phyloP scores from a whole-genome alignment of 768 basidiomycete genomes.

The Punctularia strigosozonata region DNA sequence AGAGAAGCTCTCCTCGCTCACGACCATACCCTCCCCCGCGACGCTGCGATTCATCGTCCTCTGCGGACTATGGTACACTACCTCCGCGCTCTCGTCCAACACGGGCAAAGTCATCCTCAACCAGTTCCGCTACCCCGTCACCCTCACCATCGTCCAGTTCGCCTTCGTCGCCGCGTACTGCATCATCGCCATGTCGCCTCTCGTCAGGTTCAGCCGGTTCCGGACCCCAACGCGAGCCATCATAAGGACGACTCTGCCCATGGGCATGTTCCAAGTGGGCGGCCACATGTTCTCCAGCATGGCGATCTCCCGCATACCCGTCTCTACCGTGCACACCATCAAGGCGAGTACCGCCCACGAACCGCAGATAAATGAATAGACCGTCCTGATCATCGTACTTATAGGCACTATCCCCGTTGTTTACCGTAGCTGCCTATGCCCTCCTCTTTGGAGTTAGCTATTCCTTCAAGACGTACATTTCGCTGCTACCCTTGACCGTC shows the following conservation, averaged over 20 bases:
- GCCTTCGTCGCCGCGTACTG: constrained; percentile 88
- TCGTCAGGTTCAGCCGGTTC: constrained; percentile 52
- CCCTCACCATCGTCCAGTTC: constrained; percentile 96
- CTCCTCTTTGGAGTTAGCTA: constrained; percentile 90
- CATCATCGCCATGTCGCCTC: constrained; percentile 70
- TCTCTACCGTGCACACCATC: constrained; percentile 97
- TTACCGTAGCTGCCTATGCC: constrained; percentile 94
- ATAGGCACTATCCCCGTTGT: constrained; percentile 91
- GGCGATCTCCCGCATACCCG: constrained; percentile 92
- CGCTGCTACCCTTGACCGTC: constrained; percentile 85
- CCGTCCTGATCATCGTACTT: constrained; percentile 2
- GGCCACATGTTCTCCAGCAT: constrained; percentile 98
- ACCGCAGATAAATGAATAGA: neutral
- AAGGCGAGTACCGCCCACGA: constrained; percentile 48
- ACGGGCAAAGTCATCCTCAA: constrained; percentile 93
- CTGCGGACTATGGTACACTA: constrained; percentile 87
- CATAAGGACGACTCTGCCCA: constrained; percentile 72
- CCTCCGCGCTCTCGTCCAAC: constrained; percentile 89
- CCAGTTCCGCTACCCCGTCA: constrained; percentile 89
- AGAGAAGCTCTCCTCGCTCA: too few species aligned
- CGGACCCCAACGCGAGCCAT: constrained; percentile 65
- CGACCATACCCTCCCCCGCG: constrained; percentile 19
- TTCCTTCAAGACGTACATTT: constrained; percentile 82
- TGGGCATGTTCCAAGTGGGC: constrained; percentile 96
- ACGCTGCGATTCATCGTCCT: constrained; percentile 57